Evolutionary conservation across 2,329 filamentous ascomycete species (phyloP).

Genomic region (Chrysoporthe deuterocubensis): DNA sequence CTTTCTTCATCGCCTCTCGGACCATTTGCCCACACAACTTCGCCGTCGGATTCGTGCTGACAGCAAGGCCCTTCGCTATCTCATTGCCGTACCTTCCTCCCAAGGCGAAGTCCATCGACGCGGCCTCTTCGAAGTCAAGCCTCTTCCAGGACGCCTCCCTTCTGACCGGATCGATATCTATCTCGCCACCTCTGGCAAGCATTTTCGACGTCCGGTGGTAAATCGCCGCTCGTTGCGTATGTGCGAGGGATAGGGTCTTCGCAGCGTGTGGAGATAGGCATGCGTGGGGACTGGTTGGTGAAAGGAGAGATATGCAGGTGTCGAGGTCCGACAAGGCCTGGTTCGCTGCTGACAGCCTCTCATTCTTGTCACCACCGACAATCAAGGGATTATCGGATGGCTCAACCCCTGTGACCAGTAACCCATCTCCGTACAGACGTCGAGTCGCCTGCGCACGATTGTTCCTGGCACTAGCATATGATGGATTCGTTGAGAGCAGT

Average conservation of each 20-base stretch:
- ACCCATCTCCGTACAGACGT: constrained; percentile 64
- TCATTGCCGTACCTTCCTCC: constrained; percentile 69
- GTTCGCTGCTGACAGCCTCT: constrained; percentile 45
- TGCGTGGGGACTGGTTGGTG: constrained; percentile 53
- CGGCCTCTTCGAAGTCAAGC: constrained; percentile 64
- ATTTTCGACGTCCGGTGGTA: constrained; percentile 64
- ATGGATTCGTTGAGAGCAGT: constrained; percentile 62
- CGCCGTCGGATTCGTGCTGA: constrained; percentile 69
- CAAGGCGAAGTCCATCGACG: constrained; percentile 65
- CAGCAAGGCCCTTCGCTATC: constrained; percentile 66
- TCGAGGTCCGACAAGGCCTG: constrained; percentile 58
- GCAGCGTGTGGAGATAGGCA: constrained; percentile 67
- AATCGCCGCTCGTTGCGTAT: constrained; percentile 72
- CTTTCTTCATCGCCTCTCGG: constrained; percentile 70
- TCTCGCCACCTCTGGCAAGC: constrained; percentile 36
- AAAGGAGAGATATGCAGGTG: constrained; percentile 61
- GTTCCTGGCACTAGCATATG: constrained; percentile 74
- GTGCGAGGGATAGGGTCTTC: constrained; percentile 69
- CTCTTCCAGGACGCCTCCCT: constrained; percentile 55
- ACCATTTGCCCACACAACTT: constrained; percentile 74
- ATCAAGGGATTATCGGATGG: constrained; percentile 48
- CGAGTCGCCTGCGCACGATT: constrained; percentile 73
- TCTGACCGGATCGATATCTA: constrained; percentile 46
- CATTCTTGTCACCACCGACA: constrained; percentile 39
- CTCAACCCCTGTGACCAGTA: constrained; percentile 50